Base-by-base conservation (phyloP, 2,329 filamentous ascomycete genomes). In the Metarhizium rileyi region DNA sequence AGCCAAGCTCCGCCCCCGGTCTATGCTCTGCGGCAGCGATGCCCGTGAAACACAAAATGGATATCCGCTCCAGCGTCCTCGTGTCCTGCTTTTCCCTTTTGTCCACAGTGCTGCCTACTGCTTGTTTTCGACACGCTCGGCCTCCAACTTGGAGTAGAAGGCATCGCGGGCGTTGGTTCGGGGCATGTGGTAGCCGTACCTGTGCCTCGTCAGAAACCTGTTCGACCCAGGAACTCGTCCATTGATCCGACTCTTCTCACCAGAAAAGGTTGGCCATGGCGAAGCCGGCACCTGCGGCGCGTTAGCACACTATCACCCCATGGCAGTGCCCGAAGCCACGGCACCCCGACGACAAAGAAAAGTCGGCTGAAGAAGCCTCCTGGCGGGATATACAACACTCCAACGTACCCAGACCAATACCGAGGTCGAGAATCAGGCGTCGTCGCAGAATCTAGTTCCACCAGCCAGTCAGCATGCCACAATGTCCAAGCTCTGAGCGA, bases 111-210 rank as follows among this genome's bases (percentile, higher is more conserved):
- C 9, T 46, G 33, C 55, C 56, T 61, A 61, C 52, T 58, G 48
- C 53, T 58, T 55, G 57, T 65, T 63, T 52, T 64, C 61, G 47
- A 63, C 75, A 52, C 77, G 76, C 66, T 79, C 66, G 59, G 73
- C 70, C 71, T 81, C 78, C 54, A 80, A 68, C 67, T 78, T 72
- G 67, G 66, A 66, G 71, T 81, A 81, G 74, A 72, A 74, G 66
- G 67, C 68, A 68, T 82, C 78, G 63, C 78, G 78, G 56, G 70
- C 72, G 61, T 73, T 65, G 61, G 75, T 80, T 66, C 78, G 77
- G 57, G 78, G 78, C 61, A 80, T 68, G 70, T 82, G 78, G 71
- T 64, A 82, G 65, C 78, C 78, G 72, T 81, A 78, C 78, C 78
- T 81, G 56, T 55, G 14, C 50, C n/a, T 5, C n/a, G 28, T 48